Conservation (phyloP, 768 basidiomycete species). For the Calocybe cyanea region DNA sequence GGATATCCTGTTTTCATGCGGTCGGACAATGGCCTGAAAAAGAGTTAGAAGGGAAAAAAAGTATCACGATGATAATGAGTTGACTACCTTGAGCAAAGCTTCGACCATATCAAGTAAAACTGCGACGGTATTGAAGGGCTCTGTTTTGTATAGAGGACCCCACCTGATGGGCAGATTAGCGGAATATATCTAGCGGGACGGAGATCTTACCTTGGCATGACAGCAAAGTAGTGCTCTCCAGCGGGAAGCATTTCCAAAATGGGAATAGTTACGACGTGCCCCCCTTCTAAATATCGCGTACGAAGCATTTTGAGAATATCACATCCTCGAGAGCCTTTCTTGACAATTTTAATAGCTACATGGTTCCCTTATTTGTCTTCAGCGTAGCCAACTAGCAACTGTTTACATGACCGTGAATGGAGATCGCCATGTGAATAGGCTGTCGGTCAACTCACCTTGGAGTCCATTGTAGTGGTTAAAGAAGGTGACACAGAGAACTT, state of each 20-base stretch:
- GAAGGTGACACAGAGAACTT: too few species aligned
- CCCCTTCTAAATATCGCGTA: not conserved
- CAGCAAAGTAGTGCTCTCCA: conserved; percentile 21
- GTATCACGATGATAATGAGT: not conserved
- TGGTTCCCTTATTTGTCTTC: conserved; percentile 5
- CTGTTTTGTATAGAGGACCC: not conserved
- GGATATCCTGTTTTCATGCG: not conserved
- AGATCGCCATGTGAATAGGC: too few species aligned
- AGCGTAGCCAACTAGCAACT: conserved; percentile 5
- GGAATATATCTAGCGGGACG: too few species aligned
- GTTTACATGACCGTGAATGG: too few species aligned
- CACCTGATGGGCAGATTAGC: too few species aligned
- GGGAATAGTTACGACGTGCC: conserved; percentile 17
- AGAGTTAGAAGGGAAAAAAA: conserved; percentile 15
- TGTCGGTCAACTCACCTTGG: too few species aligned
- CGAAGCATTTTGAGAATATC: not conserved
- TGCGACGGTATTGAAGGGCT: too few species aligned
- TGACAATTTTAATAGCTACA: conserved; percentile 9
- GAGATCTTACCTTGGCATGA: conserved; percentile 24
- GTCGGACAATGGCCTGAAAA: conserved; percentile 16
- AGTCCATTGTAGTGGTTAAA: too few species aligned
- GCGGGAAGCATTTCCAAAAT: conserved; percentile 19
- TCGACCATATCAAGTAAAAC: conserved; percentile 16
- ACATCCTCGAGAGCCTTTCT: conserved; percentile 1
- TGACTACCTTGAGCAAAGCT: not conserved